Base-by-base conservation (phyloP, 495 filamentous ascomycete genomes). In the Lophiostoma macrostomum region DNA sequence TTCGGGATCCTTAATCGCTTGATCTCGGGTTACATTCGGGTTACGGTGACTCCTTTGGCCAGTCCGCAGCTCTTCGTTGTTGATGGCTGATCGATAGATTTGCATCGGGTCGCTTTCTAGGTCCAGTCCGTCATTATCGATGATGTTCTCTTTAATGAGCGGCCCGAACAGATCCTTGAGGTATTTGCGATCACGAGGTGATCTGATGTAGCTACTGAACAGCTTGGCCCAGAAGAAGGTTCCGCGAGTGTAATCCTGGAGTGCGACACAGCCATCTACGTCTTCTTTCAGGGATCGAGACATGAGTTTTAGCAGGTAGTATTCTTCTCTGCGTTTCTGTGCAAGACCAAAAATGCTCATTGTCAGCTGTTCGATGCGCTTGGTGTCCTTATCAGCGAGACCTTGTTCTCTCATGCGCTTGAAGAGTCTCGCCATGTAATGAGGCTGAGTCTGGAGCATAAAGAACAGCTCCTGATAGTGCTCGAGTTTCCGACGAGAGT, bases 391-490 rank as follows among this genome's bases (percentile, higher is more conserved):
- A 64, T 99, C 93, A 2, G 90, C 74, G 0, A 84, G 90, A 28
- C 86, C 90, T 52, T 89, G 76, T 68, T 95, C 90, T 49, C 90
- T 82, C 16, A 96, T 71, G 41, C 84, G 79, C 65, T 80, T 82
- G 76, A 97, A 97, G 6, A 97, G 76, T 32, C 90, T 75, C 20
- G 91, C 86, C 22, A 99, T 79, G 65, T 99, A 99, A 49, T 93
- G 88, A 13, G 93, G 88, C 56, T 97, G 94, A 0, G 93, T 99
- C 69, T 99, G 93, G 5, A 99, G 81, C 46, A 91, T 85, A 74
- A 97, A 96, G 73, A 99, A 99, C 35, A 99, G 80, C 60, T 96
- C 89, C 64, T 99, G 94, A 61, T 99, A 99, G 38, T 88, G 88
- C 55, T 96, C 91, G 3, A 99, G 76, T 73, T 96, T 97, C 70